Evolutionary conservation across 306 rosid genomes (phyloP), one percentile per base, ranked within the genome.

Genomic region (Myrica gale): DNA sequence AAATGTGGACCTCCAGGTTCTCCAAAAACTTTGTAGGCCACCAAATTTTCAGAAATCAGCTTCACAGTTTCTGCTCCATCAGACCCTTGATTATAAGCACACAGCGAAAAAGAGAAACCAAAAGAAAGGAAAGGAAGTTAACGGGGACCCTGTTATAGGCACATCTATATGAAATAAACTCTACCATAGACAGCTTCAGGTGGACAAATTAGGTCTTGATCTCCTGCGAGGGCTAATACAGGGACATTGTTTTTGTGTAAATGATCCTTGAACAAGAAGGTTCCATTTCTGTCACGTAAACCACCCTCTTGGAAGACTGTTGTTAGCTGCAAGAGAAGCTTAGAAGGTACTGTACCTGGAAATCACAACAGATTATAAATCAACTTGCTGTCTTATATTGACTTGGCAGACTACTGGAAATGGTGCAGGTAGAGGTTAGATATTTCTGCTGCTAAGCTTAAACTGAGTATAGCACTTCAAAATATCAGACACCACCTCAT

Each of bases 141-240:
- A 60, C 58, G 53, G 42, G 32, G 11, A 60, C 41, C n/a, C 9
- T 39, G 4, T 46, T 63, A 5, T 62, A 46, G 56, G 60, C 63
- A 54, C 5, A 15, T 32, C 21, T 52, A 55, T 13, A 20, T 23
- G 72, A 6, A 65, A 70, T 78, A 54, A 55, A 56, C 73, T 75
- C 48, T 89, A 94, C 98, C 98, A 3, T 91, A 89, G 67, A 91
- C 93, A 53, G 98, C 98, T 82, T 94, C 98, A 15, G 96, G 95
- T 50, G 98, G 96, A 77, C 98, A 94, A 60, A 91, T 85, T 44
- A 81, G 79, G 84, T 94, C 98, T 54, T 80, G 87, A 78, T 94
- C 98, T 80, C 98, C 98, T 0, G 95, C 98, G 63, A 94, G 74
- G 7, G 96, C 96, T 56, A 94, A 82, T 46, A 94, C 71, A 46